Evolutionary conservation across 179 eudicot species (phyloP).

Genomic region (Amaranthus tricolor): DNA sequence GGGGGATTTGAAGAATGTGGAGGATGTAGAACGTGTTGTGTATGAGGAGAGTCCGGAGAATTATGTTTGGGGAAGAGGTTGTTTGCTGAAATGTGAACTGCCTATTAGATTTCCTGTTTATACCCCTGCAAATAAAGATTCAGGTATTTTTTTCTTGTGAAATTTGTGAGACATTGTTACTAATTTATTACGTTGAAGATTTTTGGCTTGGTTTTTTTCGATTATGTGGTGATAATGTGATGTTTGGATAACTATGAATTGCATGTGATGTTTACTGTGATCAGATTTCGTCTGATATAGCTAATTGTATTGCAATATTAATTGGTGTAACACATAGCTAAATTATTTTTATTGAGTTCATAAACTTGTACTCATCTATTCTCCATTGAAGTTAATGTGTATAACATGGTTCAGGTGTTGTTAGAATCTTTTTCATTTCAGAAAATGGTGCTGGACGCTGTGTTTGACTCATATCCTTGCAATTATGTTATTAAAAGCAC

Average conservation of each 20-base stretch:
- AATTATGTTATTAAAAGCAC: too few relatives aligned
- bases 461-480: too few relatives aligned
- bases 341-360: too few relatives aligned
- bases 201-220: background rate
- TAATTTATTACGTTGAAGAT: background rate
- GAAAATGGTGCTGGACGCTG: too few relatives aligned
- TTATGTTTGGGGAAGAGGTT: conserved; percentile 82
- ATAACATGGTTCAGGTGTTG: too few relatives aligned
- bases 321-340: too few relatives aligned
- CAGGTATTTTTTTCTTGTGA: conserved; percentile 31
- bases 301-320: too few relatives aligned
- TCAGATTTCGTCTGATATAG: background rate
- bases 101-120: conserved; percentile 71
- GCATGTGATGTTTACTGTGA: background rate
- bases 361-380: too few relatives aligned
- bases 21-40: conserved; percentile 48
- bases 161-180: background rate
- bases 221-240: background rate
- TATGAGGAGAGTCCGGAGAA: conserved; percentile 66
- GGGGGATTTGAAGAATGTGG: conserved; percentile 37
- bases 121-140: conserved; percentile 41
- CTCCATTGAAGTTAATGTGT: too few relatives aligned
- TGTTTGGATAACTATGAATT: background rate
- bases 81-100: conserved; percentile 64
- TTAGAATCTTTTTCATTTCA: too few relatives aligned